These are phyloP conservation scores for Apium graveolens DNA, from an alignment of 129 eudicot species.

Conservation along the genomic window DNA sequence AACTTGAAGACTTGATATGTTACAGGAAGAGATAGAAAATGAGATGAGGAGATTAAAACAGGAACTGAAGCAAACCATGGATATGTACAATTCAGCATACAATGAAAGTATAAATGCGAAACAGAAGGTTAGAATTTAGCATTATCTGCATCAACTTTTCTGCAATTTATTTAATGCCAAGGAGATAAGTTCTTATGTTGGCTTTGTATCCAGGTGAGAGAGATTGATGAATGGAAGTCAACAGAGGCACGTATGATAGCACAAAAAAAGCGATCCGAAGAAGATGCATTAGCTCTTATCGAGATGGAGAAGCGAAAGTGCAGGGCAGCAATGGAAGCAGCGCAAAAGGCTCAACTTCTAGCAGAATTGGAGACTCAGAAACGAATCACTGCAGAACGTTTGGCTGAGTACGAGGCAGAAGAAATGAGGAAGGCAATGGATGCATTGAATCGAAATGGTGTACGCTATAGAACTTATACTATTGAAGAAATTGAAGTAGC, in stretches of 20 bases:
- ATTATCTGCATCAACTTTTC: background rate
- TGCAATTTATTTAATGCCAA: too few relatives aligned
- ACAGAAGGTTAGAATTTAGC: conserved; percentile 27
- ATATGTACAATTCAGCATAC: conserved; percentile 42
- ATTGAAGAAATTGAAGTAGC: conserved; percentile 54
- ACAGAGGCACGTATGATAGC: conserved; percentile 24
- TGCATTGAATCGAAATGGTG: conserved; percentile 18
- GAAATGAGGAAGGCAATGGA: conserved; percentile 32
- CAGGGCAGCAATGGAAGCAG: conserved; percentile 56
- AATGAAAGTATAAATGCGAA: conserved; percentile 31
- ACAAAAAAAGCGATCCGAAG: conserved; percentile 23
- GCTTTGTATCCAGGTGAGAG: conserved; percentile 27
- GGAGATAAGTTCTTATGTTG: background rate
- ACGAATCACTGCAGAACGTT: conserved; percentile 34
- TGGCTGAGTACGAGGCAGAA: conserved; percentile 24
- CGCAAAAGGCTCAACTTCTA: conserved; percentile 40
- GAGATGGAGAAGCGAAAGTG: conserved; percentile 52
- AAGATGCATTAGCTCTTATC: conserved; percentile 29
- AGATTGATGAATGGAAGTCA: conserved; percentile 26
- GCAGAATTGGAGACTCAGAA: conserved; percentile 46
- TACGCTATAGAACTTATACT: conserved; percentile 34
- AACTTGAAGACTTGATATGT: background rate
- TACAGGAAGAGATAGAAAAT: conserved; percentile 39
- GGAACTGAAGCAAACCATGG: conserved; percentile 48
- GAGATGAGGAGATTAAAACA: conserved; percentile 42